These are phyloP conservation scores for Penicillium sclerotiorum DNA, from an alignment of 2,329 filamentous ascomycete genomes.

Conservation along the genomic window DNA sequence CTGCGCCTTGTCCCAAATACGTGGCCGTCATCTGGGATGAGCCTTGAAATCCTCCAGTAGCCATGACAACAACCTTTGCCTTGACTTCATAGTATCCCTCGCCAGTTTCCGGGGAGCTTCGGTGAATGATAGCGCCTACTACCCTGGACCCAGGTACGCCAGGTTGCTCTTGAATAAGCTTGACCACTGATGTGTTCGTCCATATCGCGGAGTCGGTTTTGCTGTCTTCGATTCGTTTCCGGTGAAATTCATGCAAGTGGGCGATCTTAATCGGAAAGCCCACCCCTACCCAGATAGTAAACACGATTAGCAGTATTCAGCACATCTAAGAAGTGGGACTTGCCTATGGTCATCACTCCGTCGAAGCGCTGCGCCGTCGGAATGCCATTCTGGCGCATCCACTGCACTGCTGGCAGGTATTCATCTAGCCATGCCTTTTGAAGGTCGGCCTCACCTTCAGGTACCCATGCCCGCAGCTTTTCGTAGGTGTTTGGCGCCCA, in stretches of 20 bases:
- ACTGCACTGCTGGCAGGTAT: constrained; percentile 31
- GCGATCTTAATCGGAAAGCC: constrained; percentile 32
- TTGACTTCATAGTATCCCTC: constrained; percentile 22
- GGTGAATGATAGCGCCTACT: constrained; percentile 26
- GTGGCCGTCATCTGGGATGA: constrained; percentile 21
- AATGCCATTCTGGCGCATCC: constrained; percentile 31
- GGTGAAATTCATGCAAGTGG: constrained; percentile 23
- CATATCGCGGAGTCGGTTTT: constrained; percentile 22
- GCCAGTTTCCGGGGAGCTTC: not conserved
- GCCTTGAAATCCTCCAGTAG: constrained; percentile 32
- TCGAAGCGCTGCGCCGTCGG: constrained; percentile 28
- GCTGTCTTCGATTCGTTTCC: constrained; percentile 19
- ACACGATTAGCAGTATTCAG: too few relatives aligned
- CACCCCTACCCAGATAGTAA: too few relatives aligned
- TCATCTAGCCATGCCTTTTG: constrained; percentile 30
- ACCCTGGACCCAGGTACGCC: constrained; percentile 24
- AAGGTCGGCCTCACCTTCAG: constrained; percentile 25
- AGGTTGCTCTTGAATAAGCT: constrained; percentile 25
- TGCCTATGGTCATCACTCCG: constrained; percentile 34
- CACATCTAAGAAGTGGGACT: not conserved
- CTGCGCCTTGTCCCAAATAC: constrained; percentile 26
- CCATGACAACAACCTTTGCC: constrained; percentile 26
- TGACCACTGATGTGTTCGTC: constrained; percentile 23
- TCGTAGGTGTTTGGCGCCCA: constrained; percentile 29
- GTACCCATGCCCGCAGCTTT: constrained; percentile 28